Evolutionary conservation across 2,329 filamentous ascomycete genomes (phyloP), one percentile per base, ranked within the genome.

Genomic region (Beauveria rudraprayagi): DNA sequence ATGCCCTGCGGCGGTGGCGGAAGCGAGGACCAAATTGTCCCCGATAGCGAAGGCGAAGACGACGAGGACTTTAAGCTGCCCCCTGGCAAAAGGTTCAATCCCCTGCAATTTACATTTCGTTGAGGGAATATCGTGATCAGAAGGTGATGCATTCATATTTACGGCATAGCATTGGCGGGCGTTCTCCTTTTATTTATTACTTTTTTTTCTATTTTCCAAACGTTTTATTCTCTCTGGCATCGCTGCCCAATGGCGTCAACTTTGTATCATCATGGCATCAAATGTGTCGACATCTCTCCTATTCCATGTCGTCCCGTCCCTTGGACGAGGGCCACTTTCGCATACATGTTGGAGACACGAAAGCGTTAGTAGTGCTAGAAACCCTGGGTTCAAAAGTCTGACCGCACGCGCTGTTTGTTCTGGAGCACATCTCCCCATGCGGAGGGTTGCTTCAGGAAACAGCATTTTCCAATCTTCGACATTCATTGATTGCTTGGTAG

Each of bases 1-100:
- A 68, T 66, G 57, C 62, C 73, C 11, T 64, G 72, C 6, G 59
- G 37, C 14, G 63, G 72, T 5, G 51, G 37, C 55, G 83, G 83
- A 16, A 85, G 83, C 66, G 83, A 86, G 67, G 83, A 86, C 61
- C 76, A 82, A 60, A 78, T 85, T 63, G 70, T 81, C 16, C 78
- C 78, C 28, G 80, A 80, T 67, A 83, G 80, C 63, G 79, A 81
- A 62, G 78, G 66, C 19, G 80, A 81, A 60, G 63, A 70, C 10
- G 76, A 78, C 40, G 65, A 69, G 2, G 70, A 71, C 3, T 64
- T 64, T 8, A 64, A 64, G 8, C 66, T 66, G 1, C 65, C 71
- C 3, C 37, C 51, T 7, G 46, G 30, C 7, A 73, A 65, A 54
- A 76, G 73, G 46, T 67, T 83, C 26, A 71, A 83, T 62, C 70